Evolutionary conservation across 805 yeast species (phyloP), one percentile per base, ranked within the genome.

Genomic region (Kodamaea hsintzibuensis): DNA sequence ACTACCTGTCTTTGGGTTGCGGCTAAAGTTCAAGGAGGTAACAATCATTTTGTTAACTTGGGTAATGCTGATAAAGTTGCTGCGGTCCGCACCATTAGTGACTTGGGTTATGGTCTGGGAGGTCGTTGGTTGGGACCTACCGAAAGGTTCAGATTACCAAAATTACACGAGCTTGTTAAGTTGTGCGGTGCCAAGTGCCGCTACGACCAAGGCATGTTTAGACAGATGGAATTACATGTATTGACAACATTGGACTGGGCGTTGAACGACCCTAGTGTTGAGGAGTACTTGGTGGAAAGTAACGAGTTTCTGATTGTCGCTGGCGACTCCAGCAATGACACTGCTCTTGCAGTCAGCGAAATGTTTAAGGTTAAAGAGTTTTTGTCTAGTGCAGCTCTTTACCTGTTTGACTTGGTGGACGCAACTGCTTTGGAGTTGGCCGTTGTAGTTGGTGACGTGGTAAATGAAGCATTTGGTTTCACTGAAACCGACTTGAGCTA

Each of bases 1-100:
- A 88, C 96, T 56, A 90, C 97, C 3, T 90, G 97, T 56, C 74
- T 93, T 37, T 93, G 98, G 98, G 81, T 93, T 33, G 90, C 97
- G 1, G 86, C 97, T 22, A 93, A 93, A 68, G 79, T 85, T n/a
- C 82, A 82, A 62, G 90, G 90, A 48, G 90, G 90, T 39, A 85
- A 86, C 68, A 83, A 83, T 60, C 90, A 85, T 68, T 82, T 84
- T 60, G 79, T 82, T 51, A 82, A 82, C 64, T 73, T 69, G 49
- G 59, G 52, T 45, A 70, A 70, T 55, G 49, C 64, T 18, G 66
- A 62, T 16, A 56, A 60, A 44, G 54, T 64, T 50, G 51, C 54
- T 30, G 57, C 63, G 47, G 62, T 72, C 35, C 64, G 62, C 52
- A 69, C 74, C 47, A 72, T 74, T 30, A 63, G 56, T 51, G 78